Base-by-base conservation (phyloP, 1,139 yeast genomes). In the Saccharomyces hybrid region DNA sequence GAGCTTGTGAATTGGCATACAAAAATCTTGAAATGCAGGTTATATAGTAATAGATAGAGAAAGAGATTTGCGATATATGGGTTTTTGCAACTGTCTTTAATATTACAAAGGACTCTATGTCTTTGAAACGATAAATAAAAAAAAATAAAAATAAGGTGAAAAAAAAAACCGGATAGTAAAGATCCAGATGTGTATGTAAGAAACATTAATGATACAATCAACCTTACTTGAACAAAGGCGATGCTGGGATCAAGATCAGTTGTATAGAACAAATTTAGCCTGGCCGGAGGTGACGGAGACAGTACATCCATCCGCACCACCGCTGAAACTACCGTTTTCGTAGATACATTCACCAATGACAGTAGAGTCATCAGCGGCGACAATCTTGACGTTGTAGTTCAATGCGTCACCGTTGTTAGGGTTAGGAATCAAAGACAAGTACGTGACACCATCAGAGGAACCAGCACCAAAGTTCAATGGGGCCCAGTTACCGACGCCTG, bases 391-490 rank as follows among this genome's bases (percentile, higher is more conserved):
- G 69, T 82, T 88, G 79, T 76, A 93, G 82, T 88, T 88, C 68
- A 91, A 85, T 57, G 90, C 73, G 48, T 78, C 72, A 51, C 71
- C 65, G 79, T 88, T 88, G 82, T 89, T 89, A 68, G 97, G 96
- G 78, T 91, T 90, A 72, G 97, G 97, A 74, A 90, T 88, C 74
- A 91, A 78, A 14, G 97, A 88, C 68, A 93, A 77, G 81, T 89
- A 91, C 57, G 96, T 78, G 61, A 82, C 76, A 63, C 96, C 96
- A 64, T 75, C 75, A 60, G 86, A 78, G 75, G 78, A 77, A 68
- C 98, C 97, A 58, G 97, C 88, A 71, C 98, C 98, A 65, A 91
- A 81, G 75, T 85, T 88, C 65, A 93, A 79, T 66, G 98, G 98
- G 62, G 98, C 96, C 96, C 96, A 93, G 86, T 91, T 91, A 75